Conservation (phyloP, 2,329 filamentous ascomycete species). For the Dactylonectria macrodidyma region DNA sequence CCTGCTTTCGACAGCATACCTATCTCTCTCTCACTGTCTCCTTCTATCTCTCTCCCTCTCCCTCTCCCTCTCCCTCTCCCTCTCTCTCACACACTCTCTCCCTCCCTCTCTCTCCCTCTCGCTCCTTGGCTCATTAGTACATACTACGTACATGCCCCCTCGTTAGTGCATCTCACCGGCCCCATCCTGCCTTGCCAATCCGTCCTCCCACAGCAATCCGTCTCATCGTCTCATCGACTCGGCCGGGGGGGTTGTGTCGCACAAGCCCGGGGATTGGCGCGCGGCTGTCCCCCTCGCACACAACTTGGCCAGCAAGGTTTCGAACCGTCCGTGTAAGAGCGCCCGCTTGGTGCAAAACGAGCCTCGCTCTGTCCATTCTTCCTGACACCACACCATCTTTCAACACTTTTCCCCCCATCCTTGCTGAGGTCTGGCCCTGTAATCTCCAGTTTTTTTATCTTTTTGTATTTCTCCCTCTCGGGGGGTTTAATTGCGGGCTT, state of each 20-base stretch:
- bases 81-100: too few species aligned
- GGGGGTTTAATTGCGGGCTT: not conserved
- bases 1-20: constrained; percentile 18
- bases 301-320: constrained; percentile 34
- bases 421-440: not conserved
- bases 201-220: constrained; percentile 25
- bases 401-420: not conserved
- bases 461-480: not conserved
- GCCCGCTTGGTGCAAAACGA: constrained; percentile 18
- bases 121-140: too few species aligned
- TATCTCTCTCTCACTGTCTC: too few species aligned
- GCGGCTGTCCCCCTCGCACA: constrained; percentile 22
- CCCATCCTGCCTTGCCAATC: constrained; percentile 23
- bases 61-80: too few species aligned
- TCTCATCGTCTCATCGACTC: constrained; percentile 27
- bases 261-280: constrained; percentile 37
- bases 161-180: constrained; percentile 28
- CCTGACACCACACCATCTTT: not conserved
- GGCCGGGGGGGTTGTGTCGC: constrained; percentile 31
- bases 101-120: too few species aligned
- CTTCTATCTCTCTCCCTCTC: too few species aligned
- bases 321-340: constrained; percentile 30
- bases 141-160: not conserved
- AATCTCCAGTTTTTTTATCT: not conserved
- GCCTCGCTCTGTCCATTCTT: not conserved